Conservation (phyloP, 139 green algal genomes). For the Pleodorina starrii region DNA sequence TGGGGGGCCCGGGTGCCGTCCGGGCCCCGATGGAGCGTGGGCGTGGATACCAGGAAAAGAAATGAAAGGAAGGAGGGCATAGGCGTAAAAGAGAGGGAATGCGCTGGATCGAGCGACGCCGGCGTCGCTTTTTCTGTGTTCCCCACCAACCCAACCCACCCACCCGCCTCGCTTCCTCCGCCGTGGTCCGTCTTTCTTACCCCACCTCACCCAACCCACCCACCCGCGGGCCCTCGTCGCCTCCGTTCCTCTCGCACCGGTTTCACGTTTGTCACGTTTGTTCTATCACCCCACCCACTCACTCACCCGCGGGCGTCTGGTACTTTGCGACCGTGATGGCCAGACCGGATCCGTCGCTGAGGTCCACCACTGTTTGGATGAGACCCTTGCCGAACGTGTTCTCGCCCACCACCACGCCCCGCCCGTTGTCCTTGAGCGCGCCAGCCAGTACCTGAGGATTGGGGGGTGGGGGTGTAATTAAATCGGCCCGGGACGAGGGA, state of each 20-base stretch:
- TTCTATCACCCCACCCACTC: background rate
- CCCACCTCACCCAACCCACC: background rate
- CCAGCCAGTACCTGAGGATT: constrained; percentile 94
- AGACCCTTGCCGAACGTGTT: constrained; percentile 97
- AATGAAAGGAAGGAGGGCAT: background rate
- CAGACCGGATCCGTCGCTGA: constrained; percentile 94
- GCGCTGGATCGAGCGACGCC: no score
- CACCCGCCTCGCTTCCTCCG: background rate
- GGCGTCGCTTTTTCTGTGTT: no score
- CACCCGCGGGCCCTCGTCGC: background rate
- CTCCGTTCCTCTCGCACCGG: background rate
- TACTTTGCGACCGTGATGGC: constrained; percentile 94
- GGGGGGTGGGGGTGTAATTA: no score
- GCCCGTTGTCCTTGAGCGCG: constrained; percentile 93
- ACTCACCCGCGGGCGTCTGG: constrained; percentile 45
- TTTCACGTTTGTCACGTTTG: no score
- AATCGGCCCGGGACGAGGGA: no score
- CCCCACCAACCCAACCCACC: no score
- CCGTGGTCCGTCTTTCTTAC: background rate
- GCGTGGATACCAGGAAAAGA: background rate
- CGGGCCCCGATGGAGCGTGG: no score
- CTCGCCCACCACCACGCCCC: constrained; percentile 82
- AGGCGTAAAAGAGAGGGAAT: no score
- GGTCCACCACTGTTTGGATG: constrained; percentile 95
- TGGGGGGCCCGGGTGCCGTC: background rate